Evolutionary conservation across 805 yeast genomes (phyloP).

Genomic region (Cyberlindnera bimundalis): DNA sequence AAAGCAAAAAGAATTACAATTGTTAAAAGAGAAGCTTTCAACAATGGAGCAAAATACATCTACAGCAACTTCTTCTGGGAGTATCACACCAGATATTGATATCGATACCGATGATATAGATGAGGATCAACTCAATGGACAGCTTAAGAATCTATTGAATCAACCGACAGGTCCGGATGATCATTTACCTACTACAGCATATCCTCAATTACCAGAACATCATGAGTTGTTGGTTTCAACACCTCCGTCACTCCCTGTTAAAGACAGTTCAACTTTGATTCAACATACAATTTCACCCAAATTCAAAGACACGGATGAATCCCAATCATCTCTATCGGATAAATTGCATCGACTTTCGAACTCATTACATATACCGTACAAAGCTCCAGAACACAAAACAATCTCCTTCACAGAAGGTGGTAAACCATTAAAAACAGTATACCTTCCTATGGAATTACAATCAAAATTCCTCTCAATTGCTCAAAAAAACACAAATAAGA

Average conservation of each 20-base stretch:
- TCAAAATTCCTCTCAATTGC: conserved; percentile 45
- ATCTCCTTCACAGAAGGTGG: conserved; percentile 53
- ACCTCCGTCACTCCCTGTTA: conserved; percentile 3
- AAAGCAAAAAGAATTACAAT: conserved; percentile 17
- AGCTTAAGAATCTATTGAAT: conserved; percentile 7
- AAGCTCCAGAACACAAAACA: conserved; percentile 33
- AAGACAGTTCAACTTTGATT: neutral
- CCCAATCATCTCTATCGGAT: neutral
- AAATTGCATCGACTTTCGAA: conserved; percentile 3
- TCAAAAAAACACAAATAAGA: conserved; percentile 42
- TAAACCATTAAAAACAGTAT: conserved; percentile 47
- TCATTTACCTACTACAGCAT: conserved; percentile 12
- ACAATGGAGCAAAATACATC: too few species aligned
- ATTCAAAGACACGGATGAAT: neutral
- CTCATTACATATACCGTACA: conserved; percentile 1
- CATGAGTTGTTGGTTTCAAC: conserved; percentile 1
- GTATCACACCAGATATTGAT: neutral
- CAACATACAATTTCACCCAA: conserved; percentile 14
- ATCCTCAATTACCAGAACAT: conserved; percentile 19
- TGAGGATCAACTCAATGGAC: conserved; percentile 18
- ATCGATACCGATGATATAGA: conserved; percentile 16
- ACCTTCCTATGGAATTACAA: conserved; percentile 44
- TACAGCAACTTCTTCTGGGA: neutral
- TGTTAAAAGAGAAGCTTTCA: neutral
- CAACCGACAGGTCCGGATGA: neutral